Base-by-base conservation (phyloP, 257 asterid genomes). In the Verbena officinalis region DNA sequence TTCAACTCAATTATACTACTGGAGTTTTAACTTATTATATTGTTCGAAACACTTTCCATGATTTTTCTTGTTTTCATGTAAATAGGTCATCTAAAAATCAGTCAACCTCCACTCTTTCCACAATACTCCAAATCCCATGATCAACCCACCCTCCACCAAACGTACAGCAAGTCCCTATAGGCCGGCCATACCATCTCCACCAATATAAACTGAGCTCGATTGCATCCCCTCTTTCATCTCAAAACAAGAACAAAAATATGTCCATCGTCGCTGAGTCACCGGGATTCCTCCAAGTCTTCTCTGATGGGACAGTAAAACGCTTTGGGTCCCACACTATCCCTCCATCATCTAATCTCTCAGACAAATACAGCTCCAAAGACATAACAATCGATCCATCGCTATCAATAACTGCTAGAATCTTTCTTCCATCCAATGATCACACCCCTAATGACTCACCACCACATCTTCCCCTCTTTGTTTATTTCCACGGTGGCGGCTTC, bases 401-500 rank as follows among this genome's bases (percentile, higher is more conserved):
- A 15, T 78, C 78, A 0, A 73, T 88, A 49, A 81, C 81, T 6
- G 88, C 89, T 1, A 64, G 96, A 72, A 75, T 91, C 19, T 88
- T 81, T 64, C 78, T 80, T 50, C 97, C 97, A 13, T 36, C 40
- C 40, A 9, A 36, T n/a, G n/a, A n/a, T 7, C 70, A 55, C 20
- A 36, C 34, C 19, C 42, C 78, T 2, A 40, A 65, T 9, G 33
- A 67, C 36, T 64, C 74, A 15, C 23, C 38, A 9, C 27, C 17
- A 36, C 49, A 15, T 1, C 78, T 85, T 45, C 91, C 96, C 0
- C 59, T 85, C 53, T 17, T 91, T 49, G 80, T 85, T 44, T 86
- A 91, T 49, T 91, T 91, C 81, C 98, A 91, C 51, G 98, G 98
- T 3, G 96, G 95, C 12, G 96, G 95, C 8, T 91, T 91, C 59